Evolutionary conservation across 805 yeast species (phyloP), one percentile per base, ranked within the genome.

Genomic region (Monosporozyma servazzii): DNA sequence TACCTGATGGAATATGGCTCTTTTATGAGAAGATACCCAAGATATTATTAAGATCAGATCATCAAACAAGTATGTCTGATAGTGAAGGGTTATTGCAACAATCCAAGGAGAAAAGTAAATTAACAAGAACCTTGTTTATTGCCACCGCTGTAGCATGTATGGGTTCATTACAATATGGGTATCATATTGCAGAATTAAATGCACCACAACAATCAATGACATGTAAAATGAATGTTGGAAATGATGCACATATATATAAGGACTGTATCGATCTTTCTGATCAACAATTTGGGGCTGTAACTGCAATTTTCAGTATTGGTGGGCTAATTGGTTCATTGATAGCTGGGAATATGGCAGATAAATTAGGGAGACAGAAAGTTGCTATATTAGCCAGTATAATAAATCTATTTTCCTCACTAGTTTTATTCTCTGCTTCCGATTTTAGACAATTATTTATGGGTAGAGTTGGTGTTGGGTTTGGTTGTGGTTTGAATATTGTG

Each of bases 121-220:
- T 55, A 2, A 52, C 54, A 6, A 31, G 21, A 2, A 27, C 27
- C 4, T 27, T 55, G 25, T 10, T 51, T 4, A 18, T 53, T 1
- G 49, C 51, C 7, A 52, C 53, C 1, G 18, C 47, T 8, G 79
- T 86, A 11, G 80, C 83, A 5, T 86, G 95, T 57, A 62, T 88
- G 23, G 89, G 90, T 2, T 80, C 95, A 2, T 72, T 90, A 11
- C 97, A 89, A 66, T 93, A 84, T 66, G 99, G 99, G 1, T 88
- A 86, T 66, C 98, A 93, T 65, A 83, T 91, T 84, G 84, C 96
- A 1, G 97, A 90, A 66, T 75, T 91, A 64, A 91, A 91, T 69
- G 95, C 96, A 6, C 96, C 97, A 0, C 86, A 85, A 52, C 75
- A 77, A 13, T 77, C 79, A 31, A 73, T 88, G 47, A 76, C 86